Evolutionary conservation across 495 filamentous ascomycete genomes (phyloP).

Genomic region (Penicillium cinerascens): DNA sequence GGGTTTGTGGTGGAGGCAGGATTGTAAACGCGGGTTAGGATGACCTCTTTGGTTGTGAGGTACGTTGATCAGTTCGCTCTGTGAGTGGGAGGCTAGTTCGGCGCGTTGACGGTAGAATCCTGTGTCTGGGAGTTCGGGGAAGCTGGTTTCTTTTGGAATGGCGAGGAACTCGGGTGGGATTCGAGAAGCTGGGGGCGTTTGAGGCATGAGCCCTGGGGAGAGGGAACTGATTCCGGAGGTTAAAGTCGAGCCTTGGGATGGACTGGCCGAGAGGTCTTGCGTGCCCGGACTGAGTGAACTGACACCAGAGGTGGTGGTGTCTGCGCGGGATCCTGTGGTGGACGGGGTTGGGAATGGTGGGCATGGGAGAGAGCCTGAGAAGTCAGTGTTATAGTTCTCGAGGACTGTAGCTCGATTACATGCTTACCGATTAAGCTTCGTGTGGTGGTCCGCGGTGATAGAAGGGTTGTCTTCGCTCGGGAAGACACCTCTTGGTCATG

Average conservation of each 20-base stretch:
- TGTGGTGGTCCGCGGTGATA: neutral
- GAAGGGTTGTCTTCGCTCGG: neutral
- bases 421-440: neutral
- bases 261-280: neutral
- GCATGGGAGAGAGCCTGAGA: neutral
- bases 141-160: constrained; percentile 1
- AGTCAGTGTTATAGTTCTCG: no score
- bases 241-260: neutral
- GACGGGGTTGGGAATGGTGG: neutral
- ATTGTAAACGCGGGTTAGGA: neutral
- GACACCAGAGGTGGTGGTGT: neutral
- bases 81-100: constrained; percentile 25
- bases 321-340: neutral
- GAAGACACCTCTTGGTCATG: constrained; percentile 3
- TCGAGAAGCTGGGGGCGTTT: neutral
- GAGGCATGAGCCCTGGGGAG: neutral
- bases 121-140: constrained; percentile 33
- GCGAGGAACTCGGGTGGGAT: constrained; percentile 1
- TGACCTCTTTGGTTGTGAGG: constrained; percentile 17
- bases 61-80: constrained; percentile 36
- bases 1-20: neutral
- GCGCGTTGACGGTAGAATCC: constrained; percentile 27
- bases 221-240: neutral
- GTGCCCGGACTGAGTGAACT: neutral
- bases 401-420: neutral